Conservation (phyloP, 2,329 filamentous ascomycete species). For the Fusarium sp. region DNA sequence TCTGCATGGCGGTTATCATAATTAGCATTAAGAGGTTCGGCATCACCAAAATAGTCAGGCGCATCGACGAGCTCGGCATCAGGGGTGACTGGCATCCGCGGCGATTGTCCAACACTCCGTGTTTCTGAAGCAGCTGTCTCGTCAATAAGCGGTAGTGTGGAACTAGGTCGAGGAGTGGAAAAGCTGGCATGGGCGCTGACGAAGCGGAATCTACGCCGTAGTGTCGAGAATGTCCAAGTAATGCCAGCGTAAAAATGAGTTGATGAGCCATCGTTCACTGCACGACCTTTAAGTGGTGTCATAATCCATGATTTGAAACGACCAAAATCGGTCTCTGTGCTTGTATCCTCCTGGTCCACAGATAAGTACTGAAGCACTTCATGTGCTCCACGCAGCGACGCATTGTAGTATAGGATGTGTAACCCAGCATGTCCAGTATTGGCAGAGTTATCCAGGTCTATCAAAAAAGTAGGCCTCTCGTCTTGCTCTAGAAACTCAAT, state of each 20-base stretch:
- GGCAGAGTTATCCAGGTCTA: constrained; percentile 72
- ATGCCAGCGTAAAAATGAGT: constrained; percentile 73
- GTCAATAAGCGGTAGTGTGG: constrained; percentile 55
- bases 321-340: constrained; percentile 62
- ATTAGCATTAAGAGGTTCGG: constrained; percentile 28
- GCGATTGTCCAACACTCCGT: constrained; percentile 53
- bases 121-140: constrained; percentile 52
- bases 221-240: constrained; percentile 76
- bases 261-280: constrained; percentile 64
- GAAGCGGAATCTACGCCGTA: constrained; percentile 76
- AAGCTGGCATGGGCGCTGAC: constrained; percentile 67
- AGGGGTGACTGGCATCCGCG: constrained; percentile 53
- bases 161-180: constrained; percentile 53
- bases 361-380: constrained; percentile 68
- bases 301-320: constrained; percentile 79
- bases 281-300: constrained; percentile 64
- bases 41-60: constrained; percentile 60
- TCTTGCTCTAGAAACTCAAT: constrained; percentile 82
- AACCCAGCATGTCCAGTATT: constrained; percentile 67
- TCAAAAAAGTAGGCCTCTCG: constrained; percentile 79
- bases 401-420: constrained; percentile 76
- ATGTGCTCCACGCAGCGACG: constrained; percentile 70
- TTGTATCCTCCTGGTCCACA: constrained; percentile 59
- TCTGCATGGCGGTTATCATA: constrained; percentile 22
- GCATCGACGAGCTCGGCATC: constrained; percentile 50